Evolutionary conservation across 768 basidiomycete species (phyloP), one percentile per base, ranked within the genome.

Genomic region (Rhodotorula babjevae): DNA sequence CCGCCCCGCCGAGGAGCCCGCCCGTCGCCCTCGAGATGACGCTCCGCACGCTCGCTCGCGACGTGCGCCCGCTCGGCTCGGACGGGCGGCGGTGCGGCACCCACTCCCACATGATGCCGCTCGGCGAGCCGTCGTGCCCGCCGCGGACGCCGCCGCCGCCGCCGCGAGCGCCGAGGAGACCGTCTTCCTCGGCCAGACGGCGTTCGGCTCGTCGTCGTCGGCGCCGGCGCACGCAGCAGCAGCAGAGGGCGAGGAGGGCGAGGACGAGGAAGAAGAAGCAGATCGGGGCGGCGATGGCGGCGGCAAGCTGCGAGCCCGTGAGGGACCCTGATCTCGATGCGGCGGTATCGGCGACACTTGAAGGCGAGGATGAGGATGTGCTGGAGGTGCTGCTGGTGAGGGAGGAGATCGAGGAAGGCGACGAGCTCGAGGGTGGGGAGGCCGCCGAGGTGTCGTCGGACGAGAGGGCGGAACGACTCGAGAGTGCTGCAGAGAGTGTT

Each of bases 241-340:
- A 60, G 62, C 31, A 42, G 29, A 72, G 61, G 9, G 21, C 0
- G 40, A 72, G 40, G 31, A 63, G 31, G 42, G 52, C 18, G 42
- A 69, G 0, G 64, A 73, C 19, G 42, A 52, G 33, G 47, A 65
- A 65, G 64, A 69, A 62, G 36, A 73, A 42, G 27, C 58, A 63
- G 60, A 73, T 61, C 11, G 67, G 64, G 33, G 67, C 53, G 59
- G 69, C 69, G 55, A 70, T 67, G 42, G 66, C 63, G 29, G 69
- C 69, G 29, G 69, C 73, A 33, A 74, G 62, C 31, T 71, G 69
- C 9, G 63, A 67, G 25, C 56, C 53, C 9, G 68, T 62, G n/a
- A 71, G 69, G 23, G 44, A 56, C 27, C 21, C 14, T 7, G 44
- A 46, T 2, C 52, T 44, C 5, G 16, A 16, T 16, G n/a, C 40